Evolutionary conservation across 2,329 filamentous ascomycete genomes (phyloP), one percentile per base, ranked within the genome.

Genomic region (Dactylella cylindrospora): DNA sequence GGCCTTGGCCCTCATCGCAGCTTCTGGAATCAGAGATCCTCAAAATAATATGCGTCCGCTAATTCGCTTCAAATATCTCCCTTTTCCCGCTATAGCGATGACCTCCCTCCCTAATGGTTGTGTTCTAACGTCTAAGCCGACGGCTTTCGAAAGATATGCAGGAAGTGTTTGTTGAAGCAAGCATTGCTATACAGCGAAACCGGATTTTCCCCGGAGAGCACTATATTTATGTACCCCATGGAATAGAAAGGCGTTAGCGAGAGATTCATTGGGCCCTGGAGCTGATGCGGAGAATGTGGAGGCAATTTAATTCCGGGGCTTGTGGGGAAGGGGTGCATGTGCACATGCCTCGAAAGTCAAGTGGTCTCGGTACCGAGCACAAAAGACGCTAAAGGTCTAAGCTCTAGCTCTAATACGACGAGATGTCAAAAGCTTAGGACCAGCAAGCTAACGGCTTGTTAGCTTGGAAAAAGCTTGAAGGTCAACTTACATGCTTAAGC

Each of bases 151-250:
- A n/a, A n/a, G n/a, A n/a, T n/a, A n/a, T n/a, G n/a, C n/a, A n/a
- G n/a, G n/a, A n/a, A n/a, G n/a, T n/a, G n/a, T n/a, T n/a, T n/a
- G n/a, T n/a, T n/a, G n/a, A n/a, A n/a, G n/a, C n/a, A n/a, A n/a
- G n/a, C n/a, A n/a, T n/a, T n/a, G n/a, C n/a, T n/a, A n/a, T 29
- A 53, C 49, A 53, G 38, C 49, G 49, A 53, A 36, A 53, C 49
- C 49, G 49, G 49, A 28, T 36, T 53, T 41, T 20, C 17, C 38
- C 38, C 17, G 38, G 19, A 23, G 17, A 8, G 15, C 29, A 15
- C 5, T 32, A 22, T 15, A 13, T 23, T 44, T 53, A 53, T 53
- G 44, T 35, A 23, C 35, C 5, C n/a, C n/a, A n/a, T n/a, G n/a
- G n/a, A n/a, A n/a, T 5, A 38, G 25, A 44, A 35, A 26, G 20